Evolutionary conservation across 495 filamentous ascomycete genomes (phyloP), one percentile per base, ranked within the genome.

Genomic region (Darksidea phi): DNA sequence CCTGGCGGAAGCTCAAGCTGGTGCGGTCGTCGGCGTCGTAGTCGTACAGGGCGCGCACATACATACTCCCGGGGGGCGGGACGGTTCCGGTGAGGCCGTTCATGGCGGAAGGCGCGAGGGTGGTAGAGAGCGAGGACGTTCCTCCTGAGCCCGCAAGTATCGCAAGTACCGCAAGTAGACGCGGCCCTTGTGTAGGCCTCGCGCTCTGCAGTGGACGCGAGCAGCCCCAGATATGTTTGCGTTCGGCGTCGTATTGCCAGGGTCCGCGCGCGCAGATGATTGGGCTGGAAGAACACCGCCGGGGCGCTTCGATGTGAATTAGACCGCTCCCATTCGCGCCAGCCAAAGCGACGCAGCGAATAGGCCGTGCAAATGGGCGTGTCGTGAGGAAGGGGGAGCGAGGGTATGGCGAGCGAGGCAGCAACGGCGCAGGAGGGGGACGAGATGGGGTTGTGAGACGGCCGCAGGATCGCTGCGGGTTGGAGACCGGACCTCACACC

Each of bases 21-120:
- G 94, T 97, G 65, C 88, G 85, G 76, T 98, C 94, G 74, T 97
- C 92, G 60, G 95, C 90, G 70, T 95, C 88, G 74, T 97, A 98
- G 75, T 97, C 90, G 78, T 97, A 98, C 58, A 97, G 83, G 17
- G 94, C 94, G 64, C 92, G 89, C 70, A 98, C 95, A 71, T 91
- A 97, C 76, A 96, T 85, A 63, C 86, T 85, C 63, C 90, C 84
- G 20, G 84, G 82, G 37, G 88, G 86, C 64, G 88, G 82, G 11
- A 79, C 75, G 67, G 82, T 83, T 59, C 86, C 85, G 58, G 83
- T 79, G 68, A 88, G 83, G 59, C 86, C 84, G 72, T 87, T 87
- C 85, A 89, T 89, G 59, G 38, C 25, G 45, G 54, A 32, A 20
- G 21, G 28, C 21, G 58, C 20, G 59, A 13, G 41, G 38, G 55